phyloP scores from a whole-genome alignment of 1,284 basidiomycete genomes.

The Waitea zeae region DNA sequence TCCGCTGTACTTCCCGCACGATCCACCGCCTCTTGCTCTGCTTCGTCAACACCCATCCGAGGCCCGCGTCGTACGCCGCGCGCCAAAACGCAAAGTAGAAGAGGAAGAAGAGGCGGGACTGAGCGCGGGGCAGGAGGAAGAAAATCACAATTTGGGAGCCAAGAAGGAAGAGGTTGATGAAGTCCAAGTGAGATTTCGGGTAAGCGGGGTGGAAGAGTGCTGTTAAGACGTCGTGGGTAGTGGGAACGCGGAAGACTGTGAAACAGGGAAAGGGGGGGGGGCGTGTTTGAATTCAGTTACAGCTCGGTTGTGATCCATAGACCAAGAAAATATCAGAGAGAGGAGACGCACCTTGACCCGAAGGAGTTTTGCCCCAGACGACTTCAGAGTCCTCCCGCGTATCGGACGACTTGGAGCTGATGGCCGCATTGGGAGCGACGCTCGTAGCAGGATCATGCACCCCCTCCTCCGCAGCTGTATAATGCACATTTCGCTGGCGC shows the following conservation, averaged over 20 bases:
- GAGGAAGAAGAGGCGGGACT: conserved; percentile 56
- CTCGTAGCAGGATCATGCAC: too few relatives aligned
- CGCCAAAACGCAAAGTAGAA: conserved; percentile 90
- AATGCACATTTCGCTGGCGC: too few relatives aligned
- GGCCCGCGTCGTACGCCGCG: conserved; percentile 79
- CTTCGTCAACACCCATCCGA: conserved; percentile 86
- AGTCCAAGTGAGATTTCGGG: conserved; percentile 83
- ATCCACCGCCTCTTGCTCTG: conserved; percentile 94
- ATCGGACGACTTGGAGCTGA: too few relatives aligned
- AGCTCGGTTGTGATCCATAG: background rate
- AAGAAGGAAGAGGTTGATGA: conserved; percentile 72
- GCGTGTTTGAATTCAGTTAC: too few relatives aligned
- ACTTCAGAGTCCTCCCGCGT: conserved; percentile 14
- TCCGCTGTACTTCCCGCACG: conserved; percentile 58
- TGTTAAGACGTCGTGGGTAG: conserved; percentile 89
- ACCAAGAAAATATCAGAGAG: background rate
- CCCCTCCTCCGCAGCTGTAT: too few relatives aligned
- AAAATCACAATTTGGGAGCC: conserved; percentile 71
- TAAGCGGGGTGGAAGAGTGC: conserved; percentile 81
- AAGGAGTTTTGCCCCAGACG: conserved; percentile 78
- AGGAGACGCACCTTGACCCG: conserved; percentile 47
- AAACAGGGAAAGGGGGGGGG: background rate
- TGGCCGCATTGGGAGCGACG: too few relatives aligned
- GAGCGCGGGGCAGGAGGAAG: conserved; percentile 36
- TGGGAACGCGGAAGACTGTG: conserved; percentile 84